Base-by-base conservation (phyloP, 352 stramenopile species). In the Pythium periplocum region DNA sequence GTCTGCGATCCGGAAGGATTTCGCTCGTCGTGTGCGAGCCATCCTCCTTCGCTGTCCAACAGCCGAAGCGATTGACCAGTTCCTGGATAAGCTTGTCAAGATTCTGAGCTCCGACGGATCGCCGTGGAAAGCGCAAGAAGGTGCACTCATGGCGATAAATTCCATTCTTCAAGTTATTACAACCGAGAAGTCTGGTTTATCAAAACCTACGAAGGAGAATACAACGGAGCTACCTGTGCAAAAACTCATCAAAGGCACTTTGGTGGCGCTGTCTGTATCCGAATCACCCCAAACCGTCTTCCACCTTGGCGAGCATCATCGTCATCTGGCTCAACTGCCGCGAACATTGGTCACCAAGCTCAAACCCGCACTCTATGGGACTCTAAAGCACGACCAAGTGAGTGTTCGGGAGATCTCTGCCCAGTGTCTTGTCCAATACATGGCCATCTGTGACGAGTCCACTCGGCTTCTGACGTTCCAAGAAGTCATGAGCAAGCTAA, bases 401-500 rank as follows among this genome's bases (percentile, higher is more conserved):
- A 75, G 64, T 31, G 63, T 91, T 26, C 73, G 81, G n/a, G 68
- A 84, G 33, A 48, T 66, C 4, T 72, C 81, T 1, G 72, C 81
- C 0, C 50, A 78, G 34, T 80, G 70, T 47, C 58, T 91, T 3
- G 71, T 69, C 32, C 53, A 53, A 33, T 84, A 75, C 34, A 57
- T 74, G 9, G 55, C 49, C 2, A 58, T 91, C 8, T 87, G 73
- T 45, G 81, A 87, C 37, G 59, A 75, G 43, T 60, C 71, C 32
- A 84, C 66, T 39, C 66, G 68, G 2, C 32, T 91, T 1, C 34
- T 79, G 8, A 73, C 72, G 10, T 91, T 88, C 40, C 80, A 91
- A 42, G 80, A 88, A 54, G 68, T 84, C 6, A 75, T 87, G 55
- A 91, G 76, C 51, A 91, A 91, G 45, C 55, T 91, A 2, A 87